Base-by-base conservation (phyloP, 2,329 filamentous ascomycete species). In the Aspergillus sp. region DNA sequence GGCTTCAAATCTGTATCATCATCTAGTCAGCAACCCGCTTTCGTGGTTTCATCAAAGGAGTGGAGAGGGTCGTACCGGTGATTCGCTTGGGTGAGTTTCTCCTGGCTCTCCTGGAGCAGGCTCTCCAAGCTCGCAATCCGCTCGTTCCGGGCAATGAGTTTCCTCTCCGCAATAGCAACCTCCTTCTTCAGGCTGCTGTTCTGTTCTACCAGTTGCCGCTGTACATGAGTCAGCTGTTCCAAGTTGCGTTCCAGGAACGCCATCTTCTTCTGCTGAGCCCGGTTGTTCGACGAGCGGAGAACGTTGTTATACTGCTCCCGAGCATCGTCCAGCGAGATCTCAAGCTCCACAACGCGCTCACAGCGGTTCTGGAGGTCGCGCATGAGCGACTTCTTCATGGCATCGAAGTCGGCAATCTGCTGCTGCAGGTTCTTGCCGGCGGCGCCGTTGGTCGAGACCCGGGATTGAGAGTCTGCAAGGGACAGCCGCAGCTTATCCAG, bases 381-480 rank as follows among this genome's bases (percentile, higher is more conserved):
- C 95, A 99, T 99, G 68, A 99, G 83, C 67, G 91, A 96, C 86
- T 99, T 99, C 88, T 99, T 99, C 93, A 99, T 99, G 61, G 92
- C 90, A 77, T 99, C 95, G 70, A 99, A 99, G 75, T 99, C 95
- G 60, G 94, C 91, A 77, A 99, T 96, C 80, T 98, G 95, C 80
- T 99, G 94, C 75, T 96, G 92, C 48, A 98, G 87, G 11, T 92
- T 96, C 84, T 96, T 96, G 83, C 74, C 71, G 15, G 79, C 75
- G 19, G 80, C 77, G 47, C 86, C 87, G 64, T 88, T 91, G 25
- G 88, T 84, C 27, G 82, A 79, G 17, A 81, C 82, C 15, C 72
- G 71, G 25, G 71, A 70, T 55, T 78, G 71, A 11, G 95, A 84
- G 63, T 92, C 89, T 47, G 96, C 90, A 50, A 96, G 87, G 36